These are phyloP conservation scores for Candida palmyrensis DNA, from an alignment of 805 yeast genomes.

Conservation along the genomic window DNA sequence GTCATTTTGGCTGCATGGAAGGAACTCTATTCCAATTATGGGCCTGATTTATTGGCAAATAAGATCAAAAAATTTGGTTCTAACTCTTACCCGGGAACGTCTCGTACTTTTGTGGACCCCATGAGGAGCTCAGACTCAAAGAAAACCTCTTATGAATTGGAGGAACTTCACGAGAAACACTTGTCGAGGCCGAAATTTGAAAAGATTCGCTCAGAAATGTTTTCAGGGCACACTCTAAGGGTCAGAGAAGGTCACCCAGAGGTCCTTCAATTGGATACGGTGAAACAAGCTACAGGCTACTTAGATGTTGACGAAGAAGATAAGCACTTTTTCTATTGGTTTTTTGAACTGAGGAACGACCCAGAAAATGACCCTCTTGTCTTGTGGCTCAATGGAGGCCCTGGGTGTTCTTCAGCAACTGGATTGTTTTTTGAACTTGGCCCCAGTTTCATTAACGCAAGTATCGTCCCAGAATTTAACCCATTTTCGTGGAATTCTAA, in stretches of 20 bases:
- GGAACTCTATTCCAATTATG: neutral
- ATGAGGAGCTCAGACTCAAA: neutral
- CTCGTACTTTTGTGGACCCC: neutral
- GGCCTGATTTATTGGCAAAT: neutral
- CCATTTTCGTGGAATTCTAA: slow-evolving; percentile 89
- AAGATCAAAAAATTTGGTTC: neutral
- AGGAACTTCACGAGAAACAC: neutral
- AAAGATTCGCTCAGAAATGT: slow-evolving; percentile 10
- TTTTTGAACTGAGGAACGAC: slow-evolving; percentile 85
- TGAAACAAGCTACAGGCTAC: slow-evolving; percentile 35
- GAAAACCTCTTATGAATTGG: neutral
- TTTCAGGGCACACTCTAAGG: slow-evolving; percentile 22
- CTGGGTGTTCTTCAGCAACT: slow-evolving; percentile 90
- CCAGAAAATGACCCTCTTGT: slow-evolving; percentile 83
- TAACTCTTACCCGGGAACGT: neutral
- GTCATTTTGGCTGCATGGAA: slow-evolving; percentile 1
- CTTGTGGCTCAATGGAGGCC: slow-evolving; percentile 94
- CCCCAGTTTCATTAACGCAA: slow-evolving; percentile 67
- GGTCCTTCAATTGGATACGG: slow-evolving; percentile 30
- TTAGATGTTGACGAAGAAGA: slow-evolving; percentile 28
- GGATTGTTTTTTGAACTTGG: slow-evolving; percentile 92
- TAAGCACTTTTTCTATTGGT: slow-evolving; percentile 91
- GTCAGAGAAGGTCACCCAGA: slow-evolving; percentile 30
- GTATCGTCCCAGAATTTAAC: slow-evolving; percentile 67
- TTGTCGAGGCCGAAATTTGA: slow-evolving; percentile 3